Percentiles rank a stretch among this genome's conserved stretches.
Evolutionary conservation across 768 basidiomycete genomes (phyloP).

Genomic region (Kwoniella newhampshirensis): DNA sequence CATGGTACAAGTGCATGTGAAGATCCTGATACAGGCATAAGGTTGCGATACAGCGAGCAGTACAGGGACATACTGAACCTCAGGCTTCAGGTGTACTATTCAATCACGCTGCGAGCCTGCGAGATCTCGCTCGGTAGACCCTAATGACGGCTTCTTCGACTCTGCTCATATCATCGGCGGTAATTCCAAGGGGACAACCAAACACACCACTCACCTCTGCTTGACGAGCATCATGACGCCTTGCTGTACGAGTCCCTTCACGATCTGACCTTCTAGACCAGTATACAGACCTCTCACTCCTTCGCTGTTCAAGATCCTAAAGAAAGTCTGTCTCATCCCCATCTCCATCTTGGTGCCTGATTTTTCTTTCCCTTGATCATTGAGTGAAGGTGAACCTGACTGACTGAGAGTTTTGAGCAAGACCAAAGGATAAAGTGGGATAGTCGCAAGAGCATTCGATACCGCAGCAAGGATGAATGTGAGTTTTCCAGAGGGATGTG

Average conservation of each 20-base stretch:
- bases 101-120: background rate
- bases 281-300: constrained; percentile 36
- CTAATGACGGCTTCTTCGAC: constrained; percentile 34
- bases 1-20: no score
- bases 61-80: no score
- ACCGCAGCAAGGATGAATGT: constrained; percentile 39
- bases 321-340: constrained; percentile 12
- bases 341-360: background rate
- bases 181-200: background rate
- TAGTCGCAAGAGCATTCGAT: constrained; percentile 38
- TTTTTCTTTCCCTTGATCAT: constrained; percentile 1
- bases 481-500: constrained; percentile 26
- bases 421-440: constrained; percentile 45
- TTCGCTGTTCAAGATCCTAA: constrained; percentile 17
- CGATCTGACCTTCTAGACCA: constrained; percentile 40
- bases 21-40: no score
- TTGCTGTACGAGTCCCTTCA: constrained; percentile 45
- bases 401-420: constrained; percentile 36
- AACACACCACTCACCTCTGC: constrained; percentile 33
- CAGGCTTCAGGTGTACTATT: no score
- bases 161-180: constrained; percentile 15
- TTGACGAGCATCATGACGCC: constrained; percentile 49
- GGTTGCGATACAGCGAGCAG: no score
- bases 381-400: constrained; percentile 11
- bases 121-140: constrained; percentile 20